A percentile compares a stretch with the other conserved stretches of the same genome.
phyloP scores from a whole-genome alignment of 306 rosid genomes.

The Styphnolobium japonicum region DNA sequence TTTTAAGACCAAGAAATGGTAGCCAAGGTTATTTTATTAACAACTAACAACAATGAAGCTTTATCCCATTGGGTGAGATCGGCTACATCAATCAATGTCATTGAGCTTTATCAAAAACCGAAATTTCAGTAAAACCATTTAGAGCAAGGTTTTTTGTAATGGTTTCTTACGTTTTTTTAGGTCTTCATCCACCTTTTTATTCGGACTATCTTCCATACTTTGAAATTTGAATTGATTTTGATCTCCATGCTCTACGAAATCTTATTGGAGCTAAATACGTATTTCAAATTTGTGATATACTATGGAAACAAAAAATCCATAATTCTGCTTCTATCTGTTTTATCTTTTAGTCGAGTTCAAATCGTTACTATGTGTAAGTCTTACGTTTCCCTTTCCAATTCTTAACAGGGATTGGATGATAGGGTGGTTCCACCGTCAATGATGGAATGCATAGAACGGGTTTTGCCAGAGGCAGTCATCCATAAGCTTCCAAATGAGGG shows the following conservation, averaged over 20 bases:
- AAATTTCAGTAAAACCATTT: no score
- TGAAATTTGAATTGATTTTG: no score
- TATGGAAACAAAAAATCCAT: not conserved
- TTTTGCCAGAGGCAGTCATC: slow-evolving; percentile 66
- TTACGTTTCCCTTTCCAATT: slow-evolving; percentile 14
- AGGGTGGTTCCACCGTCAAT: slow-evolving; percentile 69
- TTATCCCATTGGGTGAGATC: no score
- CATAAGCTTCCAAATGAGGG: slow-evolving; percentile 91
- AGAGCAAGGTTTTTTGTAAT: no score
- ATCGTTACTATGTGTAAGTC: not conserved
- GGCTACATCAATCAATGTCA: no score
- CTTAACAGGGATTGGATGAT: slow-evolving; percentile 85
- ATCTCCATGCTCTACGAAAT: not conserved
- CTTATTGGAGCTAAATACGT: not conserved
- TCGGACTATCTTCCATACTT: no score
- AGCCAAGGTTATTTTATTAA: not conserved
- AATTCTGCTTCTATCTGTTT: not conserved
- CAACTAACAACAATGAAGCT: no score
- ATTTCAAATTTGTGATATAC: not conserved
- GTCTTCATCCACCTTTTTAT: no score
- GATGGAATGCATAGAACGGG: slow-evolving; percentile 61
- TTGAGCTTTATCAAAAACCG: no score
- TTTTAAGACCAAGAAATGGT: not conserved
- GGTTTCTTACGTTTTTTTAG: no score
- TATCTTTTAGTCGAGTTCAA: not conserved